Evolutionary conservation across 1,284 basidiomycete genomes (phyloP).

Genomic region (Malassezia japonica): DNA sequence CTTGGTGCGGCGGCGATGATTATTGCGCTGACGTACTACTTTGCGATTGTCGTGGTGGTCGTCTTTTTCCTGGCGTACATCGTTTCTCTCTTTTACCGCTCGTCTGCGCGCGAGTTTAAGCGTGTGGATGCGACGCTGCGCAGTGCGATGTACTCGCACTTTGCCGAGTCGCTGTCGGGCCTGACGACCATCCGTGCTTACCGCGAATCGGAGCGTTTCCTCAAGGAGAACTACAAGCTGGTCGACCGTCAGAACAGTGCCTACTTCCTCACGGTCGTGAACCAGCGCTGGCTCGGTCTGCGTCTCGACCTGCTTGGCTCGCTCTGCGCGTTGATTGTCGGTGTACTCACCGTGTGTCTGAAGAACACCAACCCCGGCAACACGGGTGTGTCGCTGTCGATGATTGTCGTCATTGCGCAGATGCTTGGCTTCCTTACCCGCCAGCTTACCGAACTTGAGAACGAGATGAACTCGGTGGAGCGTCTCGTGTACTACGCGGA

Average conservation of each 20-base stretch:
- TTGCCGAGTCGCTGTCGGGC: constrained; percentile 76
- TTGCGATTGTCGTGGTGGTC: constrained; percentile 53
- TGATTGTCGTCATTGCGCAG: constrained; percentile 39
- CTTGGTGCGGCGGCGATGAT: constrained; percentile 60
- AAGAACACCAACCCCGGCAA: constrained; percentile 11
- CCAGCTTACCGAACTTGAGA: constrained; percentile 49
- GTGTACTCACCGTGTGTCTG: constrained; percentile 29
- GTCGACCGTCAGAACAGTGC: constrained; percentile 81
- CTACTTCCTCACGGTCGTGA: constrained; percentile 72
- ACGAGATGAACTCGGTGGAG: constrained; percentile 47
- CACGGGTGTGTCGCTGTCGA: constrained; percentile 35
- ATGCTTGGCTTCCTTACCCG: constrained; percentile 43
- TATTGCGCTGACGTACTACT: constrained; percentile 62
- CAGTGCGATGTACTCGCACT: constrained; percentile 67
- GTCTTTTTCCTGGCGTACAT: constrained; percentile 38
- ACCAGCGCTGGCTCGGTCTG: constrained; percentile 74
- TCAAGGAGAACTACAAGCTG: constrained; percentile 53
- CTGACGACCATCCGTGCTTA: constrained; percentile 79
- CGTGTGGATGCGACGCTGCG: constrained; percentile 61
- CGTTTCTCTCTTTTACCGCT: constrained; percentile 67
- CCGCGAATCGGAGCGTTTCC: constrained; percentile 51
- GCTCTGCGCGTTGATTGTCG: constrained; percentile 39
- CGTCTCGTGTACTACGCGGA: constrained; percentile 46
- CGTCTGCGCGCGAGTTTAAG: constrained; percentile 80
- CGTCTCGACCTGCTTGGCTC: constrained; percentile 52